These are phyloP conservation scores for Lodderomyces beijingensis DNA, from an alignment of 1,139 yeast genomes.

Conservation along the genomic window DNA sequence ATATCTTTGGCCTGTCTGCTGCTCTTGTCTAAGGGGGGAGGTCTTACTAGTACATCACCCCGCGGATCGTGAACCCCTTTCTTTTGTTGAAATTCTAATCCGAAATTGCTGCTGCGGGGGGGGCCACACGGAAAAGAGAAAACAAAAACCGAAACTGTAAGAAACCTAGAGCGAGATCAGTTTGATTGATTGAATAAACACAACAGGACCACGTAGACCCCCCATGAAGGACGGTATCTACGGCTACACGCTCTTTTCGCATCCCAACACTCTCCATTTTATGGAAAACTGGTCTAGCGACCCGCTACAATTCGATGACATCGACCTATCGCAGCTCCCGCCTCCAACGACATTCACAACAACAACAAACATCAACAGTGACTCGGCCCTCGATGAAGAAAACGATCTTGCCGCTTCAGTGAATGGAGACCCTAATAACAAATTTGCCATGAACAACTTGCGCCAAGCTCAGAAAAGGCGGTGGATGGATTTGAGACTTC, in stretches of 20 bases:
- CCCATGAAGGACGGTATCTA: conserved; percentile 5
- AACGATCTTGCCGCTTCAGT: background rate
- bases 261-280: conserved; percentile 2
- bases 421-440: background rate
- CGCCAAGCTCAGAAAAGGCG: background rate
- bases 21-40: too few relatives aligned
- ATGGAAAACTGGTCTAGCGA: conserved; percentile 4
- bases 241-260: conserved; percentile 1
- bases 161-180: too few relatives aligned
- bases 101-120: too few relatives aligned
- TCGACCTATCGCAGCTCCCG: conserved; percentile 4
- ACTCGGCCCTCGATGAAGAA: too few relatives aligned
- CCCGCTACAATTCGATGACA: conserved; percentile 5
- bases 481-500: conserved; percentile 4
- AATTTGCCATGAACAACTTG: background rate
- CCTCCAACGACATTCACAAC: background rate
- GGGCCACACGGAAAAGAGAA: too few relatives aligned
- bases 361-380: conserved; percentile 1
- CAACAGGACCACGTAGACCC: too few relatives aligned
- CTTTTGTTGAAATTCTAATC: too few relatives aligned
- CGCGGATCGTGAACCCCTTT: too few relatives aligned
- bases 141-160: too few relatives aligned
- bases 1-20: too few relatives aligned
- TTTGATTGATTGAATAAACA: too few relatives aligned
- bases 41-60: too few relatives aligned